Conservation (phyloP, 1,284 basidiomycete genomes). For the Pseudozyma thailandica region DNA sequence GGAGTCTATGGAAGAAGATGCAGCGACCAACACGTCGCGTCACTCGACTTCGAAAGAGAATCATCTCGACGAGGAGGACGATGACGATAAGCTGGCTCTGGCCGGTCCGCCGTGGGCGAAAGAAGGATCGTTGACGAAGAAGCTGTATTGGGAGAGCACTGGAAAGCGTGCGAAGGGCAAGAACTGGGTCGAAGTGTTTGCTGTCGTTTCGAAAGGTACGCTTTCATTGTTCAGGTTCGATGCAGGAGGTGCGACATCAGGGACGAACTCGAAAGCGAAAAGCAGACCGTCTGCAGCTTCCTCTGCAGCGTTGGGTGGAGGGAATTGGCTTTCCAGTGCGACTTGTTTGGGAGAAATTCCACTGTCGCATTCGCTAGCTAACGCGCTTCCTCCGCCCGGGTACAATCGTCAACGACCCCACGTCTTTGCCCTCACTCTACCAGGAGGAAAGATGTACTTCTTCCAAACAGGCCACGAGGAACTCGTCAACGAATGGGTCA, state of each 20-base stretch:
- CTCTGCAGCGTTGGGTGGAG: slow-evolving; percentile 79
- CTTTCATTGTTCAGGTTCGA: slow-evolving; percentile 82
- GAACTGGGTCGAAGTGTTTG: slow-evolving; percentile 88
- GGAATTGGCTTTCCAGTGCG: slow-evolving; percentile 94
- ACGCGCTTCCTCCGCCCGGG: slow-evolving; percentile 86
- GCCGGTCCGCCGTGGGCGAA: slow-evolving; percentile 98
- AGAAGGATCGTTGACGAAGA: slow-evolving; percentile 91
- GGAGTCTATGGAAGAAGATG: slow-evolving; percentile 91
- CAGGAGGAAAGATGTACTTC: slow-evolving; percentile 89
- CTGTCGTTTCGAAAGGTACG: slow-evolving; percentile 92
- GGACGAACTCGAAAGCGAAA: slow-evolving; percentile 6
- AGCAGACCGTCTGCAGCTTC: slow-evolving; percentile 3
- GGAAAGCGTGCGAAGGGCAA: slow-evolving; percentile 86
- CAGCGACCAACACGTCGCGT: not conserved
- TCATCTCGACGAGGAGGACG: slow-evolving; percentile 34
- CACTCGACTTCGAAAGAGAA: slow-evolving; percentile 69
- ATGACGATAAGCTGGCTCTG: slow-evolving; percentile 90
- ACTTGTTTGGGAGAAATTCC: slow-evolving; percentile 81
- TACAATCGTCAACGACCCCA: slow-evolving; percentile 88
- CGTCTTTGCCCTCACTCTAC: slow-evolving; percentile 92
- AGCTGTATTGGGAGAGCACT: slow-evolving; percentile 88
- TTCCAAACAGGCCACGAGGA: slow-evolving; percentile 98
- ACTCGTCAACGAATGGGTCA: slow-evolving; percentile 96
- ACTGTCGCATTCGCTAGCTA: slow-evolving; percentile 87
- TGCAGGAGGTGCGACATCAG: slow-evolving; percentile 7